Evolutionary conservation across 2,329 filamentous ascomycete genomes (phyloP).

Genomic region (Botrytis tulipae): DNA sequence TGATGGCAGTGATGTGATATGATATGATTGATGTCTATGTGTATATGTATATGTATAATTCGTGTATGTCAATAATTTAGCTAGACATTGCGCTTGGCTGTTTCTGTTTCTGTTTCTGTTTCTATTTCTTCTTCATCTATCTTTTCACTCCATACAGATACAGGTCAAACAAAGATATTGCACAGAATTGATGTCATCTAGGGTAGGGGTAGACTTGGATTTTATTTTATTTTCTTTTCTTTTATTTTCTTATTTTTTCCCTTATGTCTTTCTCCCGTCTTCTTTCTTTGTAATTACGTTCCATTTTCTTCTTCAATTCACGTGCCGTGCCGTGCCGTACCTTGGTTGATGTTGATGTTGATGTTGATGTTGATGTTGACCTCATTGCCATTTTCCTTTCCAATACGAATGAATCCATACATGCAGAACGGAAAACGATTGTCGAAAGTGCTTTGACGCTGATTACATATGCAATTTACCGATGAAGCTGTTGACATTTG

Average conservation of each 20-base stretch:
- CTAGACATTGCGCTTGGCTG: neutral
- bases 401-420: neutral
- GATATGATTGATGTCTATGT: neutral
- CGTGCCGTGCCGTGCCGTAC: neutral
- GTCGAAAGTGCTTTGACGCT: neutral
- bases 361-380: too few relatives aligned
- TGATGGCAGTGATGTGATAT: neutral
- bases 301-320: neutral
- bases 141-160: neutral
- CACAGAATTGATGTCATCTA: neutral
- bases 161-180: too few relatives aligned
- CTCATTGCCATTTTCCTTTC: neutral
- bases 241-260: too few relatives aligned
- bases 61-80: neutral
- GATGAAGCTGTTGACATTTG: conserved; percentile 6
- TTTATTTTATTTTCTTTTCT: too few relatives aligned
- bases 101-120: neutral
- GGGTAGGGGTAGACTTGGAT: too few relatives aligned
- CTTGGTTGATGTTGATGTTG: neutral
- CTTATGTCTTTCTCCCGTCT: too few relatives aligned
- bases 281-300: too few relatives aligned
- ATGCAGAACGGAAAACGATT: neutral
- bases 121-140: neutral
- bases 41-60: neutral
- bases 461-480: neutral